These are phyloP conservation scores for Entomortierella chlamydospora DNA, from an alignment of 192 early-diverging fungal genomes.

Conservation along the genomic window DNA sequence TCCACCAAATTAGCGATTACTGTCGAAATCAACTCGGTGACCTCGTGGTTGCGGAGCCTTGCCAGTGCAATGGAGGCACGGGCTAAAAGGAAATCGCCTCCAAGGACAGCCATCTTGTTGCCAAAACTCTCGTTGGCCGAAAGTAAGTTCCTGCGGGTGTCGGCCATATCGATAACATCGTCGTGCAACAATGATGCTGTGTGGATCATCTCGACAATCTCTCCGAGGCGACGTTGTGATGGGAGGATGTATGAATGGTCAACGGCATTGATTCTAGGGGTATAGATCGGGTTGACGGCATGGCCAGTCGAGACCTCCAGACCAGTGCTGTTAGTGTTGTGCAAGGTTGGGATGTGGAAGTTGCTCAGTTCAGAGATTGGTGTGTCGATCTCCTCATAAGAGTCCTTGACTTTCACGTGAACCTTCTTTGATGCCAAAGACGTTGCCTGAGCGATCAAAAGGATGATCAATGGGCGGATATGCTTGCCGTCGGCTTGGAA, in stretches of 20 bases:
- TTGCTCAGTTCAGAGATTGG: slow-evolving; percentile 63
- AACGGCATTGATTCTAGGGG: slow-evolving; percentile 38
- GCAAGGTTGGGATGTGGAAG: slow-evolving; percentile 45
- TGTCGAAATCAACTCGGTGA: slow-evolving; percentile 92
- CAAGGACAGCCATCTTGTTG: slow-evolving; percentile 97
- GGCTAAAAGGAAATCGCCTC: slow-evolving; percentile 93
- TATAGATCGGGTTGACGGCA: slow-evolving; percentile 30
- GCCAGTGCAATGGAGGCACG: slow-evolving; percentile 93
- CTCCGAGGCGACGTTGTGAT: slow-evolving; percentile 91
- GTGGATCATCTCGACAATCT: slow-evolving; percentile 99
- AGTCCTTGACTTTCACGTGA: slow-evolving; percentile 57
- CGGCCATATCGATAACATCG: slow-evolving; percentile 81
- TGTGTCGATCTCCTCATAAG: slow-evolving; percentile 69
- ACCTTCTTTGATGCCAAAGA: slow-evolving; percentile 70
- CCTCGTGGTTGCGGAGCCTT: slow-evolving; percentile 88
- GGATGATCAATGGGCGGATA: slow-evolving; percentile 91
- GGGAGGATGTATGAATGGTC: slow-evolving; percentile 73
- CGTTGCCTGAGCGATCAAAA: slow-evolving; percentile 90
- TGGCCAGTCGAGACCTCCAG: background rate
- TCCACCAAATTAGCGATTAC: slow-evolving; percentile 95
- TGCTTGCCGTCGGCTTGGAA: slow-evolving; percentile 89
- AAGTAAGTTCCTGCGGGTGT: slow-evolving; percentile 77
- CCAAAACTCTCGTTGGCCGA: slow-evolving; percentile 91
- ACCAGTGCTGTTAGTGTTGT: slow-evolving; percentile 8
- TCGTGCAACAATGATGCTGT: slow-evolving; percentile 96